A percentile compares a stretch with the other conserved stretches of the same genome.
Evolutionary conservation across 2,329 filamentous ascomycete species (phyloP).

Genomic region (Diplodia mutila): DNA sequence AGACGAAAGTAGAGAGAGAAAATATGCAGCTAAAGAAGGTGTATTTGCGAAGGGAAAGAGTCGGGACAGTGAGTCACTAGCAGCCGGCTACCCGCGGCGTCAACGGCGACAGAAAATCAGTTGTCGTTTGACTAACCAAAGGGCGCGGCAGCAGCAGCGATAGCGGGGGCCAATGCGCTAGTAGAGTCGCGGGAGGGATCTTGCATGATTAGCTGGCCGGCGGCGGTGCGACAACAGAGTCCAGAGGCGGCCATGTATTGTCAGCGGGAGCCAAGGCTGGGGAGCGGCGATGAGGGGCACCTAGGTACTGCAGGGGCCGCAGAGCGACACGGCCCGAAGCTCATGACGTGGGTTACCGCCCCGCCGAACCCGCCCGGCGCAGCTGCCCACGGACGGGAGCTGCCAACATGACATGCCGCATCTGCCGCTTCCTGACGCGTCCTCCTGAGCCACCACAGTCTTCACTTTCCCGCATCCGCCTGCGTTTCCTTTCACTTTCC

Average conservation of each 20-base stretch:
- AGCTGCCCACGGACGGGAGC: not conserved
- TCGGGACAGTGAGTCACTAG: slow-evolving; percentile 16
- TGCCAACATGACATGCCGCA: too few relatives aligned
- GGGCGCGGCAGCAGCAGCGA: slow-evolving; percentile 11
- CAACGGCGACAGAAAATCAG: slow-evolving; percentile 15
- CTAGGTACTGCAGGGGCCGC: slow-evolving; percentile 13
- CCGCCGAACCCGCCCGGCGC: not conserved
- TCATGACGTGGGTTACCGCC: slow-evolving; percentile 11
- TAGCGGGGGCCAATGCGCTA: slow-evolving; percentile 17
- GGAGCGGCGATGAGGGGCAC: slow-evolving; percentile 6
- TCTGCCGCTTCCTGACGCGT: not conserved
- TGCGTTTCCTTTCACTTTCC: not conserved
- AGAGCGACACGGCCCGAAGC: slow-evolving; percentile 1
- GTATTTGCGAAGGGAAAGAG: slow-evolving; percentile 5
- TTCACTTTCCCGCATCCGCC: not conserved
- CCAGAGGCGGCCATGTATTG: slow-evolving; percentile 13
- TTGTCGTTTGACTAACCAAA: slow-evolving; percentile 5
- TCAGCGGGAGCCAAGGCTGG: slow-evolving; percentile 4
- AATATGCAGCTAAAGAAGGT: not conserved
- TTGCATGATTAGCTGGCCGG: slow-evolving; percentile 7
- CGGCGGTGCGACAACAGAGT: too few relatives aligned
- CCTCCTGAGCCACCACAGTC: not conserved
- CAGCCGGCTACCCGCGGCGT: slow-evolving; percentile 19
- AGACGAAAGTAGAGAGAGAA: not conserved
- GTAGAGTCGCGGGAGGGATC: slow-evolving; percentile 12